Percentiles rank a stretch among this genome's conserved stretches.
Evolutionary conservation across 345 rosid genomes (phyloP).

Genomic region (Streptanthus diversifolius): DNA sequence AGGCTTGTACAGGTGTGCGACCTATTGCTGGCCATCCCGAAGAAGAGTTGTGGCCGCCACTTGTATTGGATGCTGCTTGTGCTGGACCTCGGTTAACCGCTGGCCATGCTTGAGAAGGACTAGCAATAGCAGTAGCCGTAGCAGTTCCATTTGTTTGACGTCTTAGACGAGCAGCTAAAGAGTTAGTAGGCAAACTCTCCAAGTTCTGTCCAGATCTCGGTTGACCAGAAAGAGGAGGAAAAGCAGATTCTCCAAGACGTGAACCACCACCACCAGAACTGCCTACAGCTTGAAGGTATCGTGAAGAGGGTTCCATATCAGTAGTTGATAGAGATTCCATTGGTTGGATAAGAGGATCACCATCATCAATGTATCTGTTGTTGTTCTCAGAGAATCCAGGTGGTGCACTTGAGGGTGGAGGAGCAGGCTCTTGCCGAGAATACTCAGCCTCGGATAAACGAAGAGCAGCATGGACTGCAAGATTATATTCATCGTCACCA

Average conservation of each 20-base stretch:
- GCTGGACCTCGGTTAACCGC: slow-evolving; percentile 37
- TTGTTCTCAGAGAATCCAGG: slow-evolving; percentile 41
- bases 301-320: slow-evolving; percentile 37
- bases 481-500: slow-evolving; percentile 42
- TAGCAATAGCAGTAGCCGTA: slow-evolving; percentile 21
- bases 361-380: slow-evolving; percentile 33
- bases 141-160: slow-evolving; percentile 42
- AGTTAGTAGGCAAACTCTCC: slow-evolving; percentile 47
- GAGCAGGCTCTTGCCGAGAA: slow-evolving; percentile 34
- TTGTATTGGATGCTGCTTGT: slow-evolving; percentile 36
- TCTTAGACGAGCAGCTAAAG: slow-evolving; percentile 66
- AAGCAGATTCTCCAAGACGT: slow-evolving; percentile 68
- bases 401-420: slow-evolving; percentile 42
- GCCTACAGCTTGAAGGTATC: slow-evolving; percentile 86
- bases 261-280: slow-evolving; percentile 43
- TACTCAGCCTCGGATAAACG: slow-evolving; percentile 34
- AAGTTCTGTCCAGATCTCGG: slow-evolving; percentile 43
- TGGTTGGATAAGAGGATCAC: slow-evolving; percentile 58
- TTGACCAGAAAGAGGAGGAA: slow-evolving; percentile 82
- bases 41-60: slow-evolving; percentile 31
- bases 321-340: slow-evolving; percentile 30
- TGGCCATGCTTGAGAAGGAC: slow-evolving; percentile 62
- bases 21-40: slow-evolving; percentile 64
- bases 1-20: slow-evolving; percentile 34
- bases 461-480: slow-evolving; percentile 31